These are phyloP conservation scores for Sphagnurus paluster DNA, from an alignment of 1,284 basidiomycete genomes.

Conservation along the genomic window DNA sequence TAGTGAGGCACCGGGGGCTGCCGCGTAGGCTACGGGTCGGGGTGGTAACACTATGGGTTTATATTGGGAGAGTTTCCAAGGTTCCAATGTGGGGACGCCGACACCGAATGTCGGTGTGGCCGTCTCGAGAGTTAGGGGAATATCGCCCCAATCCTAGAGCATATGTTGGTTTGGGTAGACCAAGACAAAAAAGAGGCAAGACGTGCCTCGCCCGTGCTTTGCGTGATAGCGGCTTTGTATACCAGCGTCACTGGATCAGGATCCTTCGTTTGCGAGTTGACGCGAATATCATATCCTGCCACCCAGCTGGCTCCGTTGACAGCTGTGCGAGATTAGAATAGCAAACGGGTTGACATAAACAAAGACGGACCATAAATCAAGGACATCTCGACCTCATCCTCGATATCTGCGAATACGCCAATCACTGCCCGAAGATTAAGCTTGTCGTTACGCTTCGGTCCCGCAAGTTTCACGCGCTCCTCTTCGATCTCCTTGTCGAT, in stretches of 20 bases:
- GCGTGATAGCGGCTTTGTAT: constrained; percentile 38
- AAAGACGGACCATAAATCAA: constrained; percentile 33
- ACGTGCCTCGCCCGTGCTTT: constrained; percentile 37
- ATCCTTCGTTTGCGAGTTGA: constrained; percentile 31
- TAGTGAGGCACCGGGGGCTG: neutral
- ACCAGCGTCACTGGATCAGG: constrained; percentile 33
- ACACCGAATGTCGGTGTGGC: constrained; percentile 31
- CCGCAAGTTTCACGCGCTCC: constrained; percentile 22
- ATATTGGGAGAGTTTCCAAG: constrained; percentile 27
- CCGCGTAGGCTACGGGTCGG: too few relatives aligned
- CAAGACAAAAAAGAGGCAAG: neutral
- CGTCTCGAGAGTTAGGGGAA: constrained; percentile 31
- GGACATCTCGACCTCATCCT: constrained; percentile 33
- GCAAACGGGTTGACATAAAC: neutral
- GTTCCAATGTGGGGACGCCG: constrained; percentile 18
- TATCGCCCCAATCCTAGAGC: constrained; percentile 26
- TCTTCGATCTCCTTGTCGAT: constrained; percentile 23
- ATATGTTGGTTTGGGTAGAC: neutral
- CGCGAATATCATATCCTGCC: constrained; percentile 39
- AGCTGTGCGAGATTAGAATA: constrained; percentile 22
- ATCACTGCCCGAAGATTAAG: constrained; percentile 28
- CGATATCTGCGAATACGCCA: constrained; percentile 33
- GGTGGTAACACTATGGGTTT: neutral
- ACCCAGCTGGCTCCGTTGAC: constrained; percentile 35
- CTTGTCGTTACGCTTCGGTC: constrained; percentile 16